A percentile compares a stretch with the other conserved stretches of the same genome.
Evolutionary conservation across 2,329 filamentous ascomycete species (phyloP).

Genomic region (Hypocrella siamensis): DNA sequence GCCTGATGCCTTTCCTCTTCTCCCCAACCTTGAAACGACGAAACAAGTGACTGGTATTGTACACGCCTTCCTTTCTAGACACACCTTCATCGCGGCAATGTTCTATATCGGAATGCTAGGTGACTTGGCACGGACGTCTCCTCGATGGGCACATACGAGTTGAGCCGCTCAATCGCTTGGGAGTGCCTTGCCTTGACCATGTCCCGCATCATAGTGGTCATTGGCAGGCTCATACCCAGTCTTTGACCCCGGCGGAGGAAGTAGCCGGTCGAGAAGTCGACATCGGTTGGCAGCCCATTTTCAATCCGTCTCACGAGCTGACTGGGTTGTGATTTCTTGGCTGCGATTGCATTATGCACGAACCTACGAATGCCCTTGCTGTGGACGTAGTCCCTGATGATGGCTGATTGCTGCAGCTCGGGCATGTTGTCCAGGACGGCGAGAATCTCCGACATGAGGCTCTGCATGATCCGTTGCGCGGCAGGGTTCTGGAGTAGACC

Average conservation of each 20-base stretch:
- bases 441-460: constrained; percentile 60
- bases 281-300: constrained; percentile 49
- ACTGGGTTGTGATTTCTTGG: constrained; percentile 35
- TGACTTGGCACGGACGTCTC: constrained; percentile 15
- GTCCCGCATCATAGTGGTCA: constrained; percentile 58
- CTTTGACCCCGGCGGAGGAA: constrained; percentile 59
- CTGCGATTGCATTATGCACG: constrained; percentile 24
- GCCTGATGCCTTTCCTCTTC: background rate
- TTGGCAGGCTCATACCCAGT: constrained; percentile 53
- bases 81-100: constrained; percentile 1
- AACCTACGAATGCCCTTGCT: constrained; percentile 43
- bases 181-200: constrained; percentile 56
- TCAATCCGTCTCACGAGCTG: constrained; percentile 54
- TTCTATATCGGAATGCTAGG: constrained; percentile 9
- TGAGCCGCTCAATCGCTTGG: constrained; percentile 15
- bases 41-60: background rate
- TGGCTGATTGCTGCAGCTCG: constrained; percentile 49
- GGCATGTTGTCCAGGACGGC: constrained; percentile 58
- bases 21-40: background rate
- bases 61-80: background rate
- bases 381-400: constrained; percentile 40
- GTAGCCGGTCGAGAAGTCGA: constrained; percentile 81
- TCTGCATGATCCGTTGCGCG: constrained; percentile 49
- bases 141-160: constrained; percentile 17
- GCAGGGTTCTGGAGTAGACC: constrained; percentile 51